Conservation (phyloP, 176 grass and related monocot species). For the Cenchrus purpureus region DNA sequence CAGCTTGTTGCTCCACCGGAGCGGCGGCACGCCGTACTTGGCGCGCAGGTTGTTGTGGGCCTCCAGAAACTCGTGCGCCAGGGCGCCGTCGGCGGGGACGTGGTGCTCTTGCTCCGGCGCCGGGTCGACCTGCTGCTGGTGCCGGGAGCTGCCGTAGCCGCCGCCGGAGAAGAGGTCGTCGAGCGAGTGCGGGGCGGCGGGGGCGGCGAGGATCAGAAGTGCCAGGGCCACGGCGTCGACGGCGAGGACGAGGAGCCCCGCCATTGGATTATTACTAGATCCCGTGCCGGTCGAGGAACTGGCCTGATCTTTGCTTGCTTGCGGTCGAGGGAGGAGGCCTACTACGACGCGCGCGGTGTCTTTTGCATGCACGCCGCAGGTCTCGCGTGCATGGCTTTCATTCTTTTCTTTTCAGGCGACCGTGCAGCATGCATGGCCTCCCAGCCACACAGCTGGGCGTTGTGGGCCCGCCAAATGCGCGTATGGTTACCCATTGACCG, state of each 20-base stretch:
- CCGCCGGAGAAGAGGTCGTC: neutral
- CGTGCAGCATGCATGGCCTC: neutral
- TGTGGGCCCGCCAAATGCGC: neutral
- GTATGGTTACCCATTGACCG: neutral
- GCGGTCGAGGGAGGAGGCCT: no score
- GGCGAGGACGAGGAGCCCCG: neutral
- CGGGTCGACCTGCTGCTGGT: neutral
- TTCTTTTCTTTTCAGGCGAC: no score
- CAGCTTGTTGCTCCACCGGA: constrained; percentile 50
- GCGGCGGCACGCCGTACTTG: constrained; percentile 41
- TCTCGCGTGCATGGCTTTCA: neutral
- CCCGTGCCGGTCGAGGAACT: no score
- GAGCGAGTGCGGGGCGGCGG: neutral
- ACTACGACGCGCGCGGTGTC: neutral
- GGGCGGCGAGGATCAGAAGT: accelerated
- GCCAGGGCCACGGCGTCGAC: neutral
- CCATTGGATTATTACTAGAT: neutral
- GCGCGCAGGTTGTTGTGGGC: constrained; percentile 64
- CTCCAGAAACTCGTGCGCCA: constrained; percentile 52
- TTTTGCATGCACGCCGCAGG: neutral
- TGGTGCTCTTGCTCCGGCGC: neutral
- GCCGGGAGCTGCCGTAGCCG: neutral
- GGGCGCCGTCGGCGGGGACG: constrained; percentile 25
- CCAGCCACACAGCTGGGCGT: neutral
- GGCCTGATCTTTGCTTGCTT: neutral